Percentiles rank a stretch among this genome's conserved stretches.
These are phyloP conservation scores for Penicillium paxilli DNA, from an alignment of 495 filamentous ascomycete species.

Conservation along the genomic window DNA sequence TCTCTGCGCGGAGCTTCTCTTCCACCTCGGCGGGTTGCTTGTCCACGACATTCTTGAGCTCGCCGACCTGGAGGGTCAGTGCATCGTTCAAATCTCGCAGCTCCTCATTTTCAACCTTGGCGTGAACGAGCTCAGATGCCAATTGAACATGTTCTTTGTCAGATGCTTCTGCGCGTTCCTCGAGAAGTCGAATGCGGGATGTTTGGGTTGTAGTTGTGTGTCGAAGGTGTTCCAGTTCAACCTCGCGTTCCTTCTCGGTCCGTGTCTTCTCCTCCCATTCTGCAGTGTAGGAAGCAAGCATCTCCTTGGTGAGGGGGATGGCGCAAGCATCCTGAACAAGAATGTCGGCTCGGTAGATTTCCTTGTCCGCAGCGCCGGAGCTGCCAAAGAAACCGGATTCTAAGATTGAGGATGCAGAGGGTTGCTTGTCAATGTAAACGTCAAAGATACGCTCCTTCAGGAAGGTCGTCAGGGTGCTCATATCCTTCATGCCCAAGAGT, in stretches of 20 bases:
- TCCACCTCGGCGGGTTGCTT: slow-evolving; percentile 90
- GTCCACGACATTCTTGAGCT: slow-evolving; percentile 81
- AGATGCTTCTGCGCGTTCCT: slow-evolving; percentile 84
- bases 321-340: slow-evolving; percentile 92
- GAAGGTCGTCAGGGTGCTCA: slow-evolving; percentile 81
- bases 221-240: slow-evolving; percentile 75
- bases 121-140: slow-evolving; percentile 83
- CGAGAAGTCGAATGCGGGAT: slow-evolving; percentile 73
- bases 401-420: slow-evolving; percentile 81
- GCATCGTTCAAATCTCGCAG: slow-evolving; percentile 86
- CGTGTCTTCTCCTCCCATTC: slow-evolving; percentile 93
- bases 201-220: slow-evolving; percentile 63
- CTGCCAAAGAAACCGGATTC: slow-evolving; percentile 98
- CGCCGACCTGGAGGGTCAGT: slow-evolving; percentile 75
- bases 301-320: slow-evolving; percentile 79
- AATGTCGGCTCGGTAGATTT: slow-evolving; percentile 90
- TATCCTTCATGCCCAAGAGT: slow-evolving; percentile 86
- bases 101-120: slow-evolving; percentile 91
- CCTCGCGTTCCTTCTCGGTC: slow-evolving; percentile 74
- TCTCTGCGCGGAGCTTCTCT: slow-evolving; percentile 74
- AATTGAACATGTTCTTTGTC: slow-evolving; percentile 92
- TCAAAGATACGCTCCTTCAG: slow-evolving; percentile 94
- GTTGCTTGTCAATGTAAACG: slow-evolving; percentile 91
- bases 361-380: slow-evolving; percentile 85
- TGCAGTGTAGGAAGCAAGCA: slow-evolving; percentile 72